phyloP scores from a whole-genome alignment of 2,329 filamentous ascomycete species.

The Rhinocladiella mackenziei region DNA sequence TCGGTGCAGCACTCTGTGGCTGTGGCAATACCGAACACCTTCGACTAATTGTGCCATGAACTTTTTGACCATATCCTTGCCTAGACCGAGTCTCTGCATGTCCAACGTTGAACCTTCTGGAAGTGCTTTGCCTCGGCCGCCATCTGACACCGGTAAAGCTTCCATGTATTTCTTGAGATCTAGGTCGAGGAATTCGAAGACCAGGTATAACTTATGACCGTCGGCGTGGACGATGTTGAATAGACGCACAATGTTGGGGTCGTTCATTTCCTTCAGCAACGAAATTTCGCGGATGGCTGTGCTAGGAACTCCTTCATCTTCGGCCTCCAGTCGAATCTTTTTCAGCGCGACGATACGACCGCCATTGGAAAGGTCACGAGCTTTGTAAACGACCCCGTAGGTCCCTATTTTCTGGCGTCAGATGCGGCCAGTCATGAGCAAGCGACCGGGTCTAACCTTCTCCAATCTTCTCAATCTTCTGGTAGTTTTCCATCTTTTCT shows the following conservation, averaged over 20 bases:
- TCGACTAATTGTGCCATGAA: slow-evolving; percentile 87
- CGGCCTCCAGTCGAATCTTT: slow-evolving; percentile 91
- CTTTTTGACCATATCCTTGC: slow-evolving; percentile 79
- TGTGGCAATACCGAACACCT: slow-evolving; percentile 83
- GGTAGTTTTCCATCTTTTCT: slow-evolving; percentile 82
- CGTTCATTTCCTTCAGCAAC: slow-evolving; percentile 88
- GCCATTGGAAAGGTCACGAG: slow-evolving; percentile 73
- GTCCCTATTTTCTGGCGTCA: slow-evolving; percentile 59
- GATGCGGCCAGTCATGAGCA: not conserved
- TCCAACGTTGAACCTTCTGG: slow-evolving; percentile 68
- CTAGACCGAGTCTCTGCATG: slow-evolving; percentile 66
- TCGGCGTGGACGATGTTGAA: slow-evolving; percentile 93
- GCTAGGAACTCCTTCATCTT: slow-evolving; percentile 89
- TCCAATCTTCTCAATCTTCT: slow-evolving; percentile 94
- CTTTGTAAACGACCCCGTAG: slow-evolving; percentile 94
- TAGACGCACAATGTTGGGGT: slow-evolving; percentile 82
- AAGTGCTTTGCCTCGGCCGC: slow-evolving; percentile 77
- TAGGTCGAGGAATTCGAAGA: slow-evolving; percentile 85
- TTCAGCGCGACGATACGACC: slow-evolving; percentile 88
- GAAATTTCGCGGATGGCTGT: slow-evolving; percentile 94
- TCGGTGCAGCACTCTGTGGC: slow-evolving; percentile 79
- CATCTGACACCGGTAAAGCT: slow-evolving; percentile 75
- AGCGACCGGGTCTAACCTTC: slow-evolving; percentile 61
- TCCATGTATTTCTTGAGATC: slow-evolving; percentile 98
- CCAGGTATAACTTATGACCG: slow-evolving; percentile 89